Base-by-base conservation (phyloP, 805 yeast genomes). In the Helenozyma baotianmanensis region DNA sequence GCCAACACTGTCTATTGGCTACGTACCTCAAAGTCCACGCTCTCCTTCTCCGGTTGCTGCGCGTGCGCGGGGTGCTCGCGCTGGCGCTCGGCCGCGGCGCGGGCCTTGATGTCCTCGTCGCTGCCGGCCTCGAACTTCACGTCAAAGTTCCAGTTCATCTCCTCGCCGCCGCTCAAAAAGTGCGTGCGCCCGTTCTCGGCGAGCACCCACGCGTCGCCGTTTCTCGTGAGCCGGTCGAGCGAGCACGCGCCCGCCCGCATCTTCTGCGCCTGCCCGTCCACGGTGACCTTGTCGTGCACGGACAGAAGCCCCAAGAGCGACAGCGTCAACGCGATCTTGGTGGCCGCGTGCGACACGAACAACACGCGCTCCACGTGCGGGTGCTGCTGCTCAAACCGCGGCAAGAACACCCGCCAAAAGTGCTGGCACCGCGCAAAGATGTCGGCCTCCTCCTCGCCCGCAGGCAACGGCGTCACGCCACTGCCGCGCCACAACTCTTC, bases 311-410 rank as follows among this genome's bases (percentile, higher is more conserved):
- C 78, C 48, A 82, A 51, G 11, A 90, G 62, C 1, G 83, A 72
- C 76, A 86, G 76, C 4, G 96, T 96, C 12, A 90, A 62, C 0
- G 94, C 89, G 39, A 88, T 86, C 55, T 87, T 86, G 4, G 94
- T 74, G 3, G 97, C 97, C 1, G 97, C 98, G 60, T 92, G 97
- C 4, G 95, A 79, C 17, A 86, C 79, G n/a, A 90, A 61, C 14
- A 92, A 48, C 6, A 92, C 64, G 0, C 78, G 66, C 23, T 78
- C 76, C 21, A 77, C 63, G 2, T 76, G 62, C 0, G 95, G 94
- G 47, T 61, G 72, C 38, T 69, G 61, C 6, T 49, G 38, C 42
- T 80, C 82, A 33, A 85, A 66, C 31, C 61, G 65, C 2, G 80
- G 75, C 2, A 86, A 56, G 45, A 90, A 77, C 22, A 51, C 51